Evolutionary conservation across 2,329 filamentous ascomycete species (phyloP).

Genomic region (Alternaria viburni): DNA sequence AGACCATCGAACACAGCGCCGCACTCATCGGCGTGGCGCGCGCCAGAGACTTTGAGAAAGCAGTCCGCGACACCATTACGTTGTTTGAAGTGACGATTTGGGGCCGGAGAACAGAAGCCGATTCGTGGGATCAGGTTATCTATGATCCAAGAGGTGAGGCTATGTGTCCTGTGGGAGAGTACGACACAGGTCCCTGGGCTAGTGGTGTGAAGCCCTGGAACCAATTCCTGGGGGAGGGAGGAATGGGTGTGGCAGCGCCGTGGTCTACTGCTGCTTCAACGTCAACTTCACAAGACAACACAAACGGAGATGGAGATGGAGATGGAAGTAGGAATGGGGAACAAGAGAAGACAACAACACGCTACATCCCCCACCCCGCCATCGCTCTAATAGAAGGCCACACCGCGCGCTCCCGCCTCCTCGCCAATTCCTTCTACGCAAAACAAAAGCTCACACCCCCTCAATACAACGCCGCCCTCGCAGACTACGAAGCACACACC

Average conservation of each 20-base stretch:
- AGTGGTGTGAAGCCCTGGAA: constrained; percentile 37
- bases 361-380: constrained; percentile 31
- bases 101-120: background rate
- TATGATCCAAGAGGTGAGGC: constrained; percentile 5
- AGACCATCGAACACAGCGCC: background rate
- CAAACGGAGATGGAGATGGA: background rate
- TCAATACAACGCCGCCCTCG: background rate
- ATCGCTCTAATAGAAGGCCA: constrained; percentile 33
- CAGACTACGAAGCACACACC: background rate
- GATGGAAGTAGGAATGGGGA: too few relatives aligned
- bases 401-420: constrained; percentile 17
- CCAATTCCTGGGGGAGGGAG: constrained; percentile 29
- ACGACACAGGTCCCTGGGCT: constrained; percentile 21
- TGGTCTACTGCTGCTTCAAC: background rate
- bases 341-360: background rate
- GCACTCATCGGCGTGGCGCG: background rate
- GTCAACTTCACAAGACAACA: background rate
- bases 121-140: constrained; percentile 8
- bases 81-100: constrained; percentile 10
- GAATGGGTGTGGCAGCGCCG: constrained; percentile 24
- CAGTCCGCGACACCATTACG: background rate
- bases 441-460: background rate
- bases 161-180: background rate
- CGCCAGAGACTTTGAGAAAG: constrained; percentile 1
- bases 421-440: background rate